Evolutionary conservation across 805 yeast species (phyloP).

Genomic region (Pichia nanzhaoensis): DNA sequence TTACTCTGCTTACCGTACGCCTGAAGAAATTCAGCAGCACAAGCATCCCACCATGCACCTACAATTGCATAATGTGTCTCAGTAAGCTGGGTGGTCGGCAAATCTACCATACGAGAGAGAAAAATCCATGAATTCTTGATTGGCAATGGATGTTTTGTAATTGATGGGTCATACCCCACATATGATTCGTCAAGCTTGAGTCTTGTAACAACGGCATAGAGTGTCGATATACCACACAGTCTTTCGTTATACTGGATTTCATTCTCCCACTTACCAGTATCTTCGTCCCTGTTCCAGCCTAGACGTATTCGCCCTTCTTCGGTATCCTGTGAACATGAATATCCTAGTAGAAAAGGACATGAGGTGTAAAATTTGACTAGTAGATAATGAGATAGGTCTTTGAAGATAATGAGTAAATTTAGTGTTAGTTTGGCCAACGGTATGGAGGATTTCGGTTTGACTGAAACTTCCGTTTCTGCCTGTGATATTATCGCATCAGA

Average conservation of each 20-base stretch:
- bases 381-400: constrained; percentile 48
- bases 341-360: constrained; percentile 87
- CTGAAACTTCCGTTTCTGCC: constrained; percentile 87
- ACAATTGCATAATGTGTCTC: constrained; percentile 67
- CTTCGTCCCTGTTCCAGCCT: constrained; percentile 73
- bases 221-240: constrained; percentile 75
- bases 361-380: constrained; percentile 83
- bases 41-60: constrained; percentile 90
- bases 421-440: constrained; percentile 69
- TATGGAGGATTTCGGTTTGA: constrained; percentile 65
- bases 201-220: constrained; percentile 71
- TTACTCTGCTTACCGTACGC: constrained; percentile 64
- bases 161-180: constrained; percentile 20
- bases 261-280: constrained; percentile 42
- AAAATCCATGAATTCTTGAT: constrained; percentile 58
- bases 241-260: constrained; percentile 76
- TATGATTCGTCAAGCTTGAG: constrained; percentile 26
- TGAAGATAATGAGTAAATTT: constrained; percentile 41
- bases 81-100: constrained; percentile 40
- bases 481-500: constrained; percentile 85
- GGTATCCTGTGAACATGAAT: constrained; percentile 63
- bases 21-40: constrained; percentile 47
- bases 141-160: constrained; percentile 47
- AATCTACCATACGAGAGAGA: constrained; percentile 65
- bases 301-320: constrained; percentile 74